A percentile compares a stretch with the other conserved stretches of the same genome.
Evolutionary conservation across 306 rosid species (phyloP).

Genomic region (Prunus padus): DNA sequence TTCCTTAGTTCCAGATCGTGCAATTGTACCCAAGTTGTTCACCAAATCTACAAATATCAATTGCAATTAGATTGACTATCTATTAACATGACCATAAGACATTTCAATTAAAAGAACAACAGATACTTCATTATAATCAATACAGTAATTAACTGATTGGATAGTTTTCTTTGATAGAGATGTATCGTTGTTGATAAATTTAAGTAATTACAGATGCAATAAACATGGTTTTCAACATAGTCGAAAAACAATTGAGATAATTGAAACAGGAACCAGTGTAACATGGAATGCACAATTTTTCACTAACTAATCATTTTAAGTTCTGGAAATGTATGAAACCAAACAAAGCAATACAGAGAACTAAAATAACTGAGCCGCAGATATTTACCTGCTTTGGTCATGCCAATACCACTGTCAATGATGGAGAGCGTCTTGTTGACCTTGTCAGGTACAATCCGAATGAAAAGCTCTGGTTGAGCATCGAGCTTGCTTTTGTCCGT

Average conservation of each 20-base stretch:
- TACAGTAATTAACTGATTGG: too few species aligned
- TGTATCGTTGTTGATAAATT: too few species aligned
- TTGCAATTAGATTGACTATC: too few species aligned
- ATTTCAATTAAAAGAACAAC: too few species aligned
- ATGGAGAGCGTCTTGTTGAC: conserved; percentile 58
- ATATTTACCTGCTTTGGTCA: conserved; percentile 66
- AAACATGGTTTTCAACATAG: too few species aligned
- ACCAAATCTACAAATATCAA: conserved; percentile 47
- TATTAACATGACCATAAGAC: neutral
- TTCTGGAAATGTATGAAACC: neutral
- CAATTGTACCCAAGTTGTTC: conserved; percentile 74
- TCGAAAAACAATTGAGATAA: neutral
- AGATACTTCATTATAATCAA: too few species aligned
- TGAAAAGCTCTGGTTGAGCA: conserved; percentile 64
- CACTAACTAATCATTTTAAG: neutral
- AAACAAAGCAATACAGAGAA: neutral
- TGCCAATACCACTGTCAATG: conserved; percentile 66
- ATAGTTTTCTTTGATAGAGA: too few species aligned
- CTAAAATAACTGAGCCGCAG: neutral
- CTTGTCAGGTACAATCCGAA: conserved; percentile 64
- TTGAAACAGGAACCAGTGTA: neutral
- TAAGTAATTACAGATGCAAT: neutral
- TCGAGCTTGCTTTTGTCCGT: conserved; percentile 67
- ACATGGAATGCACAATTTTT: neutral
- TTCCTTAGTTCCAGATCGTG: conserved; percentile 71